Conservation (phyloP, 108 stramenopile genomes). For the Tribonema minus region DNA sequence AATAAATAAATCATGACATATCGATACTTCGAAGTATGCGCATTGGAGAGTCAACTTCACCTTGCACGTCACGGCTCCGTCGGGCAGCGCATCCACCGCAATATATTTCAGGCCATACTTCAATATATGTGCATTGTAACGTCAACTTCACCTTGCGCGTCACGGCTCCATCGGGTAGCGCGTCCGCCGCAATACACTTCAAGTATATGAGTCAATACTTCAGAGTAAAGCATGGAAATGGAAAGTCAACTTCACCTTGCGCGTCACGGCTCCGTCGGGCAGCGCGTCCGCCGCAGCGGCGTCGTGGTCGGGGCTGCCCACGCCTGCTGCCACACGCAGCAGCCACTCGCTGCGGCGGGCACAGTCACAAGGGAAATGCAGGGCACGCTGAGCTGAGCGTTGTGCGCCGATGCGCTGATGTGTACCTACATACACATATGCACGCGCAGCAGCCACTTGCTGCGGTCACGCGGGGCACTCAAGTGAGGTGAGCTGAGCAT, state of each 20-base stretch:
- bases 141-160: constrained; percentile 19
- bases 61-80: constrained; percentile 33
- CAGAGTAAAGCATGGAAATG: no score
- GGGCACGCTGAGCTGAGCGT: no score
- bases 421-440: no score
- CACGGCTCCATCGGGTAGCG: constrained; percentile 1
- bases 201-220: no score
- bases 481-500: no score
- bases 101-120: no score
- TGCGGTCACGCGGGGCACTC: no score
- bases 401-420: no score
- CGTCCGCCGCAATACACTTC: constrained; percentile 13
- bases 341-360: constrained; percentile 18
- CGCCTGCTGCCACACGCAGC: constrained; percentile 33
- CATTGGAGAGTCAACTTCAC: neutral
- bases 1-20: no score
- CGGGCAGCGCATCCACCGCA: constrained; percentile 6
- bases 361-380: neutral
- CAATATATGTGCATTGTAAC: no score
- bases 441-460: no score
- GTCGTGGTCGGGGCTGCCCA: constrained; percentile 28
- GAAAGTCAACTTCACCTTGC: constrained; percentile 13
- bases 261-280: constrained; percentile 19
- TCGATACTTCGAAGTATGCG: no score
- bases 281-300: constrained; percentile 10